Base-by-base conservation (phyloP, 1,139 yeast genomes). In the Debaryomycetaceae sp. region DNA sequence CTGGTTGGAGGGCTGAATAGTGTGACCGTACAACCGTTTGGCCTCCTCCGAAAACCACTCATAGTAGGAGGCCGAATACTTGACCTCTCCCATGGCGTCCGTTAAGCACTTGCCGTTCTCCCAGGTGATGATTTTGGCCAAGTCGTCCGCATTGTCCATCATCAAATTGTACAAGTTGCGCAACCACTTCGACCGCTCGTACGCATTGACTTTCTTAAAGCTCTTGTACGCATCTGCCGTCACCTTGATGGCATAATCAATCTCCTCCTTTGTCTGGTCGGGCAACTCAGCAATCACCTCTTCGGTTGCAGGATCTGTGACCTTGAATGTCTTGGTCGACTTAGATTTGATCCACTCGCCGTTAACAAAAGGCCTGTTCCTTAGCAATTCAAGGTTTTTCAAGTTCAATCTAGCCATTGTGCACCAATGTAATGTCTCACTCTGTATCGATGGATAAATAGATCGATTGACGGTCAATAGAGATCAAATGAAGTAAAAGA, bases 281-380 rank as follows among this genome's bases (percentile, higher is more conserved):
- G 84, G 78, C 35, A 80, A 75, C 40, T 72, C 72, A 20, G 80
- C 80, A 46, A 89, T 77, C 24, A 68, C 66, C 46, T 78, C 75
- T 33, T 72, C 78, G 39, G 84, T 81, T 1, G 95, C 95, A 4
- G 97, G 97, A 62, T 89, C 90, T 35, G 65, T 63, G 23, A 88
- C 96, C 34, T 77, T 70, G 62, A 87, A 88, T 14, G 79, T 72
- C 45, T 76, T 76, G 24, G 74, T 65, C 17, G 82, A 69, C 39
- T 69, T 66, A 23, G 81, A 72, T 20, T 65, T 58, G 41, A 77
- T 63, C 90, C 95, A 89, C 56, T 81, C 67, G 41, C 96, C 96
- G 54, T 85, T 80, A 61, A 88, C 72, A 54, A 69, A 81, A 17
- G 88, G 83, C 47, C 78, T 75, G 37, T 78, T 65, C 57, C 78